Conservation (phyloP, 805 yeast genomes). For the Saturnispora sanitii region DNA sequence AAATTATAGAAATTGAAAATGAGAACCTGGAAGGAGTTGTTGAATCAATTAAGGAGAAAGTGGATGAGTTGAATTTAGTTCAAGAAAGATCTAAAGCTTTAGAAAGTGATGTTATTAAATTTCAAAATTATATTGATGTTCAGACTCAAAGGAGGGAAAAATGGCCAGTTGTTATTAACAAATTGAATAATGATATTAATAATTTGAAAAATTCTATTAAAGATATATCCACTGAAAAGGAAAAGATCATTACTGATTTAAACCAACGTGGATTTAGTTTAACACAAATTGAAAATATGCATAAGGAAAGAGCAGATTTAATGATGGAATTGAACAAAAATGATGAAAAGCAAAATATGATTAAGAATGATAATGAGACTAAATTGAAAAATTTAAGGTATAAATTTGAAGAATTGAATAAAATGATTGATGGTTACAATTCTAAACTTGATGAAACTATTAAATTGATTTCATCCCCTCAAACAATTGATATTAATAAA, state of each 20-base stretch:
- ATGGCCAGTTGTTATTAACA: conserved; percentile 53
- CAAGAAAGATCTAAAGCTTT: conserved; percentile 52
- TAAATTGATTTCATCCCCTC: conserved; percentile 15
- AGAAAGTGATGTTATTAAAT: conserved; percentile 60
- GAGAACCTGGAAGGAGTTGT: conserved; percentile 30
- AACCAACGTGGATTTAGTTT: conserved; percentile 49
- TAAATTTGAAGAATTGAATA: conserved; percentile 42
- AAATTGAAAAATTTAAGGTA: conserved; percentile 42
- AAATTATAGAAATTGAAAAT: conserved; percentile 33
- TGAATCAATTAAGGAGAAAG: conserved; percentile 34
- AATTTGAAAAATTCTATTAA: conserved; percentile 32
- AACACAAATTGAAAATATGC: conserved; percentile 52
- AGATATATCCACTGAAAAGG: conserved; percentile 28
- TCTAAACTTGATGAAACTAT: conserved; percentile 41
- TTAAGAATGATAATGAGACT: conserved; percentile 36
- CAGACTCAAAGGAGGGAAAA: conserved; percentile 55
- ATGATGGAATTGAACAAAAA: conserved; percentile 41
- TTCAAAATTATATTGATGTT: conserved; percentile 58
- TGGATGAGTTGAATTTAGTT: conserved; percentile 39
- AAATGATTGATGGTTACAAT: conserved; percentile 47
- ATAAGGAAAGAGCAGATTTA: conserved; percentile 49
- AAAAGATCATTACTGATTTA: conserved; percentile 37
- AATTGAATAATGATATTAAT: conserved; percentile 45
- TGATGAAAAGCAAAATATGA: conserved; percentile 33
- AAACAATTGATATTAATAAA: conserved; percentile 15